Evolutionary conservation across 352 stramenopile species (phyloP), one percentile per base, ranked within the genome.

Genomic region (Phytopythium helicoides): DNA sequence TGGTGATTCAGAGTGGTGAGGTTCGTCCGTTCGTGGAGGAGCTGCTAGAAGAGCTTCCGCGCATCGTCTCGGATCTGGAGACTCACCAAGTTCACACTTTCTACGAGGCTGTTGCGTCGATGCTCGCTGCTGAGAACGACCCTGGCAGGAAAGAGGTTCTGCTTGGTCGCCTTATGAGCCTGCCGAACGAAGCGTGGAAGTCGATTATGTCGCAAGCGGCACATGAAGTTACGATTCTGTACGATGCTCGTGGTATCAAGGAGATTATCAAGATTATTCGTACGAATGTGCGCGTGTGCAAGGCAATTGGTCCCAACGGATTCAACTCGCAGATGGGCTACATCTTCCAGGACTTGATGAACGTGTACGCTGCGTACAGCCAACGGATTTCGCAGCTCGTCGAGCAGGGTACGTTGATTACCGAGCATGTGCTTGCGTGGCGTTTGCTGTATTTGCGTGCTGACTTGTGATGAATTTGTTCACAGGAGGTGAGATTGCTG

Each of bases 71-170:
- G 56, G 96, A 99, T 60, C 80, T 99, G 60, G 87, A 99, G 68
- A 97, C 97, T 8, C 97, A 99, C 76, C 98, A 99, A 81, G 87
- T 99, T 19, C 96, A 99, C 71, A 97, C 96, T 21, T 99, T 99
- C 68, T 99, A 99, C 73, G 96, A 99, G 80, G 96, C 97, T 22
- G 94, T 99, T 14, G 97, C 91, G 6, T 94, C 77, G 28, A 92
- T 93, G 82, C 61, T 92, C 39, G 82, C 84, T 26, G 82, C 86
- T 19, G 81, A 93, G 37, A 75, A 76, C 59, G 62, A 88, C 69
- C 49, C 82, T 76, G 58, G 83, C 49, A 59, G 98, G 65, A 95
- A 97, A 60, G 82, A 95, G 56, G 81, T 88, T 38, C 70, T 99
- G 33, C 79, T 98, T 48, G 77, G 71, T 34, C 92, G 93, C 52